These are phyloP conservation scores for Crithidia brevicula DNA, from an alignment of 208 protist species.

Conservation along the genomic window DNA sequence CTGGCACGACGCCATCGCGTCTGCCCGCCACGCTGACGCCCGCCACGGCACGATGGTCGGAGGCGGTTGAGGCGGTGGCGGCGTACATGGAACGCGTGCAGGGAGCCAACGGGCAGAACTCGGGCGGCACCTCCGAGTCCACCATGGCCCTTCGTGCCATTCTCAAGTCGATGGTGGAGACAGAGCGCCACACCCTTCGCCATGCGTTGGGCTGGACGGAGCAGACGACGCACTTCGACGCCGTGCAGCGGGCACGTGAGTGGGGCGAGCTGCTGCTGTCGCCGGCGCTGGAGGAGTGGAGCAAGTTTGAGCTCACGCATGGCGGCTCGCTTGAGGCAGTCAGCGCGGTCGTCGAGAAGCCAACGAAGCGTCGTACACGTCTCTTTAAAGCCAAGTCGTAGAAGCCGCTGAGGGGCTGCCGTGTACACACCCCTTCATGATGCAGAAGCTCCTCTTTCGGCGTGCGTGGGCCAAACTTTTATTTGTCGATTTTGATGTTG, in stretches of 20 bases:
- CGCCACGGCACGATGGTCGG: constrained; percentile 66
- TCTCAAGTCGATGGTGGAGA: constrained; percentile 59
- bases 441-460: background rate
- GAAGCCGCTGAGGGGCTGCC: background rate
- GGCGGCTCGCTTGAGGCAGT: constrained; percentile 60
- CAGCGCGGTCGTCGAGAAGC: constrained; percentile 41
- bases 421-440: too few species aligned
- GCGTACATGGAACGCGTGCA: constrained; percentile 35
- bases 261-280: constrained; percentile 72
- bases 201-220: constrained; percentile 44
- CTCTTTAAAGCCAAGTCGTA: constrained; percentile 54
- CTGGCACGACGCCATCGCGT: constrained; percentile 30
- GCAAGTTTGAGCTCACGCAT: constrained; percentile 71
- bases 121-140: background rate
- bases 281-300: constrained; percentile 71
- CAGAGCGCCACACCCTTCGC: constrained; percentile 46
- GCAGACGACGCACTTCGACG: constrained; percentile 56
- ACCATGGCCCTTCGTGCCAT: constrained; percentile 40
- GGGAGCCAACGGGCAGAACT: background rate
- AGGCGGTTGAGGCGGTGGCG: constrained; percentile 71
- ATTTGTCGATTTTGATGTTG: too few species aligned
- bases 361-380: constrained; percentile 65
- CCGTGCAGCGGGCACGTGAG: constrained; percentile 44
- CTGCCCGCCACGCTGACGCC: constrained; percentile 56
- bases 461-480: background rate